phyloP scores from a whole-genome alignment of 805 yeast genomes.

The Lachancea thermotolerans region DNA sequence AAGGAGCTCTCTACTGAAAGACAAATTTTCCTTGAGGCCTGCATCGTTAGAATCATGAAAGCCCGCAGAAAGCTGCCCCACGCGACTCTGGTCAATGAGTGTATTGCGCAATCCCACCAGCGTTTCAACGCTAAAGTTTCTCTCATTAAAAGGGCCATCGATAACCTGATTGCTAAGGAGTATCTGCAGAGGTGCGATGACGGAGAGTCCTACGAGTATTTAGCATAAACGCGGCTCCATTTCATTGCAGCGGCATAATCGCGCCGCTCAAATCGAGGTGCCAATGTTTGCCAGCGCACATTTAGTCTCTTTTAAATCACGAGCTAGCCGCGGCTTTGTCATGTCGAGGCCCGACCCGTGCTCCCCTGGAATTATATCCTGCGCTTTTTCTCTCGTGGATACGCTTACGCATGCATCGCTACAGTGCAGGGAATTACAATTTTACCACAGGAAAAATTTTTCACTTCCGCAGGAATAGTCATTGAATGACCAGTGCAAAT shows the following conservation, averaged over 20 bases:
- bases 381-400: too few species aligned
- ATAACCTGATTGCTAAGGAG: constrained; percentile 76
- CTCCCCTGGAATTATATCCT: too few species aligned
- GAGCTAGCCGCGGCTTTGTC: too few species aligned
- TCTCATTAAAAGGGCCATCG: constrained; percentile 83
- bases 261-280: too few species aligned
- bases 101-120: constrained; percentile 70
- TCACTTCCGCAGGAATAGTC: constrained; percentile 7
- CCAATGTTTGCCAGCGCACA: too few species aligned
- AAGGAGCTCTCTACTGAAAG: constrained; percentile 83
- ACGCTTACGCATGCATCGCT: too few species aligned
- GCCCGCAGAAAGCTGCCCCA: constrained; percentile 78
- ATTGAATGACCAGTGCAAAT: neutral
- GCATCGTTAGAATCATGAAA: constrained; percentile 95
- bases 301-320: too few species aligned
- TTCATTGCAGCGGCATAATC: too few species aligned
- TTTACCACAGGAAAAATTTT: constrained; percentile 2
- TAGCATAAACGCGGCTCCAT: constrained; percentile 43
- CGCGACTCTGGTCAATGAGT: constrained; percentile 76
- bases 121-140: constrained; percentile 81
- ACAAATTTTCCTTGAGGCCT: constrained; percentile 79
- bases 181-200: constrained; percentile 71
- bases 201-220: constrained; percentile 68
- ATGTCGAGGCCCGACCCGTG: too few species aligned
- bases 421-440: too few species aligned